phyloP scores from a whole-genome alignment of 1,139 yeast genomes.

The Magnusiomyces tetraspermus region DNA sequence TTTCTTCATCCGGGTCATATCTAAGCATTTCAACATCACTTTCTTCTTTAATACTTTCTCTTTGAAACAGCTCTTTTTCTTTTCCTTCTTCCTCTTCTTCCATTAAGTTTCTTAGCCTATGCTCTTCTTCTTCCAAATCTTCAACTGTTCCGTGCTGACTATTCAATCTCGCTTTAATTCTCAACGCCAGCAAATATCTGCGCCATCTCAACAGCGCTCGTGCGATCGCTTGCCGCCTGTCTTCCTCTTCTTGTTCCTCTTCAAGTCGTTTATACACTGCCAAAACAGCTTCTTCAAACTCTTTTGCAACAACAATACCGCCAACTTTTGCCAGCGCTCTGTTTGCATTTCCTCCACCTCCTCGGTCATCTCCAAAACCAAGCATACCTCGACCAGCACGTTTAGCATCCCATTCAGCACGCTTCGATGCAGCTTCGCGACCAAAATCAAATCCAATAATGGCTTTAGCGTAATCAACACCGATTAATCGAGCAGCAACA shows the following conservation, averaged over 20 bases:
- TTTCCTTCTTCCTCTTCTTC: slow-evolving; percentile 5
- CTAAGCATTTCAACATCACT: slow-evolving; percentile 15
- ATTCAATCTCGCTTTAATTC: slow-evolving; percentile 62
- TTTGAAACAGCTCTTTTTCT: neutral
- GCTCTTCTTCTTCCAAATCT: neutral
- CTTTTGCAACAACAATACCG: slow-evolving; percentile 66
- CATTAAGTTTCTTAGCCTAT: neutral
- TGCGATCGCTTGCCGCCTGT: slow-evolving; percentile 38
- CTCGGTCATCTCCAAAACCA: neutral
- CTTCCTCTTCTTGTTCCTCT: slow-evolving; percentile 46
- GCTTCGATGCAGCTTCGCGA: slow-evolving; percentile 13
- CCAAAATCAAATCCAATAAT: slow-evolving; percentile 76
- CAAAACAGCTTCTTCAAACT: slow-evolving; percentile 56
- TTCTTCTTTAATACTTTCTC: neutral
- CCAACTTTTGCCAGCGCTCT: slow-evolving; percentile 55
- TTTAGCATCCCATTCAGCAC: slow-evolving; percentile 2
- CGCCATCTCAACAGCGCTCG: slow-evolving; percentile 67
- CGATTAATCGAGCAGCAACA: slow-evolving; percentile 60
- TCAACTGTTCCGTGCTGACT: slow-evolving; percentile 52
- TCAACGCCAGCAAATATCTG: slow-evolving; percentile 55
- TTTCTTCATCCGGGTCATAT: slow-evolving; percentile 7
- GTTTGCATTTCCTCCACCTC: neutral
- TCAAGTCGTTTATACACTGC: slow-evolving; percentile 46
- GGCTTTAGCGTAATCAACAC: slow-evolving; percentile 77
- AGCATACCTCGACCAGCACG: slow-evolving; percentile 14